phyloP scores from a whole-genome alignment of 2,329 filamentous ascomycete genomes.

The Botryotinia globosa region DNA sequence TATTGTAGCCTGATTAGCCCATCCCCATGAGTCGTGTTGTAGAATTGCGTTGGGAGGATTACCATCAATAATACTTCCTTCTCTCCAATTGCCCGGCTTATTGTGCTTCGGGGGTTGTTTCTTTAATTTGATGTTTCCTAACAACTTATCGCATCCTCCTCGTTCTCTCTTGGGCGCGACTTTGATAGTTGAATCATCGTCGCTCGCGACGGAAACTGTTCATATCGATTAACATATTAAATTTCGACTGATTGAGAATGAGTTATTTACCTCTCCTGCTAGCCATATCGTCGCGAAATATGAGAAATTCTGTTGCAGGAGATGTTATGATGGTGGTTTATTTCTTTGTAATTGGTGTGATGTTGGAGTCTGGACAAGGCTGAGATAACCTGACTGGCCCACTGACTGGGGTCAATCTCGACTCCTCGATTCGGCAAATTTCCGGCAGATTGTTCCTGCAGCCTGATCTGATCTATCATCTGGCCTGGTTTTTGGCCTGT shows the following conservation, averaged over 20 bases:
- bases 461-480: constrained; percentile 4
- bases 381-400: not conserved
- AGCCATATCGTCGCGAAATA: constrained; percentile 9
- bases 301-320: not conserved
- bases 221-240: not conserved
- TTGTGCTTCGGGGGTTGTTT: constrained; percentile 59
- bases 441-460: not conserved
- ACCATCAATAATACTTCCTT: constrained; percentile 61
- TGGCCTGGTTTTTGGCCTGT: not conserved
- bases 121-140: constrained; percentile 59
- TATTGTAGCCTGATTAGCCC: constrained; percentile 12
- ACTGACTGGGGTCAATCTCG: not conserved
- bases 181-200: constrained; percentile 60
- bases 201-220: constrained; percentile 37
- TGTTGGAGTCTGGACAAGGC: constrained; percentile 6
- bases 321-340: not conserved
- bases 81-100: constrained; percentile 70
- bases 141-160: constrained; percentile 41
- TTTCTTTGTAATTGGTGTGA: constrained; percentile 12
- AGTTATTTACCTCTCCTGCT: not conserved
- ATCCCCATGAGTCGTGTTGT: not conserved
- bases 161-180: constrained; percentile 52
- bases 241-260: not conserved
- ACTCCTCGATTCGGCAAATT: not conserved
- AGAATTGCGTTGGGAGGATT: not conserved